Conservation (phyloP, 2,329 filamentous ascomycete species). For the Botrytis medusae region DNA sequence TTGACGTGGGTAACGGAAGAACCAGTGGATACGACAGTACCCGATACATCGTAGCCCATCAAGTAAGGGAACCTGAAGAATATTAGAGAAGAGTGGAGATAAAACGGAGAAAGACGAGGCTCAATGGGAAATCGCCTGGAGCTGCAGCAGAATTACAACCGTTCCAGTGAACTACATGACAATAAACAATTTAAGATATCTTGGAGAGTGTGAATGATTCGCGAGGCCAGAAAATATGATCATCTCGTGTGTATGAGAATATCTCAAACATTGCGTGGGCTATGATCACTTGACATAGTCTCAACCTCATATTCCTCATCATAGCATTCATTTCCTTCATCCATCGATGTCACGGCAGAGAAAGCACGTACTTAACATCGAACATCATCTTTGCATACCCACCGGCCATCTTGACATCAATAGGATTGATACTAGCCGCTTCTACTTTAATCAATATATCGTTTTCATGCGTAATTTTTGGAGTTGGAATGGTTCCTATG, state of each 20-base stretch:
- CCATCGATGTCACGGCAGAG: background rate
- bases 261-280: background rate
- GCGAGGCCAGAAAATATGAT: background rate
- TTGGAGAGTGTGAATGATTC: background rate
- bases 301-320: background rate
- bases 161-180: background rate
- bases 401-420: slow-evolving; percentile 45
- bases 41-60: slow-evolving; percentile 47
- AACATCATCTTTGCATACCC: slow-evolving; percentile 32
- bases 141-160: background rate
- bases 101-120: background rate
- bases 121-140: too few relatives aligned
- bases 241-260: background rate
- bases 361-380: background rate
- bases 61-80: slow-evolving; percentile 44
- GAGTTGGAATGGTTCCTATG: slow-evolving; percentile 46
- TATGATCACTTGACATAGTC: background rate
- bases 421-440: slow-evolving; percentile 47
- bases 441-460: slow-evolving; percentile 49
- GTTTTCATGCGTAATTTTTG: slow-evolving; percentile 45
- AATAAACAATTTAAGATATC: background rate
- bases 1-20: slow-evolving; percentile 41
- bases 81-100: background rate
- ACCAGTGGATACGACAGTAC: slow-evolving; percentile 43
- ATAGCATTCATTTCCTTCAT: background rate